Conservation (phyloP, 352 stramenopile genomes). For the Pythium scleroteichum region DNA sequence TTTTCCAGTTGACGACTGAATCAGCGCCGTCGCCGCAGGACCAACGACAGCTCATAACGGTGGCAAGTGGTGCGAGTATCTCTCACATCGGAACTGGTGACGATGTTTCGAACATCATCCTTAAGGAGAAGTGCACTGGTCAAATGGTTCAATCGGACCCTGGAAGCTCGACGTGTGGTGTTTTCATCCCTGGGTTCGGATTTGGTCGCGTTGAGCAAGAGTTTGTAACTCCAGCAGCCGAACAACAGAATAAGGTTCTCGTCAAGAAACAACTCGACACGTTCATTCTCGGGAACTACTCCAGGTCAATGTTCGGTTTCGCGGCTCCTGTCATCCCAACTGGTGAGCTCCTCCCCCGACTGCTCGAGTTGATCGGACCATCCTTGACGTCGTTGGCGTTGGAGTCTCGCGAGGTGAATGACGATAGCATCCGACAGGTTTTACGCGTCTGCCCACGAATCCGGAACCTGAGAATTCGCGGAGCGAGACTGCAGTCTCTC, state of each 20-base stretch:
- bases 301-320: no score
- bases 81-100: no score
- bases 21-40: no score
- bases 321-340: not conserved
- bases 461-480: not conserved
- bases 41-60: no score
- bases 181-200: conserved; percentile 3
- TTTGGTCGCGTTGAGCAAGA: not conserved
- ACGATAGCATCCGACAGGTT: not conserved
- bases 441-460: not conserved
- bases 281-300: not conserved
- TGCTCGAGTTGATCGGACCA: not conserved
- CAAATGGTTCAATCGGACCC: no score
- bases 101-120: no score
- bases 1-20: not conserved
- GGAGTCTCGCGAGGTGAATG: not conserved
- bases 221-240: not conserved
- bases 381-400: not conserved
- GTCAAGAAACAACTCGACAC: not conserved
- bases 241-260: not conserved
- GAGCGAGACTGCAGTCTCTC: not conserved
- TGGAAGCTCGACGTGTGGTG: no score
- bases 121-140: no score
- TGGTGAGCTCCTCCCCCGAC: not conserved
- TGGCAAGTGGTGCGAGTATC: no score